phyloP scores from a whole-genome alignment of 768 basidiomycete species.

The Kwoniella sp. region DNA sequence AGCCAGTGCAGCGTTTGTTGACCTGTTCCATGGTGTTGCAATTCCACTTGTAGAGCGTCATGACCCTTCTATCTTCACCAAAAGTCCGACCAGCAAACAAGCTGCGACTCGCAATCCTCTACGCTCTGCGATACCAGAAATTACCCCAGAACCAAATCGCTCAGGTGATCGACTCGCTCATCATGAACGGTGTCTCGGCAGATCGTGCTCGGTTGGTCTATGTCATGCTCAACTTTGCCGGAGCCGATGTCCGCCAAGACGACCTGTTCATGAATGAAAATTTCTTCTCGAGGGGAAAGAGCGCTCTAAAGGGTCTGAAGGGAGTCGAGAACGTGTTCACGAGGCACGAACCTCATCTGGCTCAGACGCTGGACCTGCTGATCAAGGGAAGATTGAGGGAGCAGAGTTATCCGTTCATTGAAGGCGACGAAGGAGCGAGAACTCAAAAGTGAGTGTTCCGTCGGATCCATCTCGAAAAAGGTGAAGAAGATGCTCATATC shows the following conservation, averaged over 20 bases:
- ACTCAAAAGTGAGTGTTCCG: constrained; percentile 62
- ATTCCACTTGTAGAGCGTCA: constrained; percentile 67
- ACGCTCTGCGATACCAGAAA: constrained; percentile 93
- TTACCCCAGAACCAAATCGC: constrained; percentile 78
- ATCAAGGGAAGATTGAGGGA: constrained; percentile 85
- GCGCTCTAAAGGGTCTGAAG: constrained; percentile 92
- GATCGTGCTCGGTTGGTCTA: constrained; percentile 68
- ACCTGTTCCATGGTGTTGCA: neutral
- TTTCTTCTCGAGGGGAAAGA: constrained; percentile 87
- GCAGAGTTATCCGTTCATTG: constrained; percentile 84
- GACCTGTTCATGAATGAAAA: constrained; percentile 96
- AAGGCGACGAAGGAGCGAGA: constrained; percentile 63
- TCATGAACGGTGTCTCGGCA: constrained; percentile 58
- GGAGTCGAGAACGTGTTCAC: constrained; percentile 99
- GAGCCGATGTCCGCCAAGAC: constrained; percentile 94
- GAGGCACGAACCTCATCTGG: constrained; percentile 90
- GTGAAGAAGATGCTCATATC: neutral
- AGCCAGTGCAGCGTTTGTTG: neutral
- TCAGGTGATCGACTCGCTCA: constrained; percentile 58
- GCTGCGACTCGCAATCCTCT: constrained; percentile 85
- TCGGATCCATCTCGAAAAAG: no score
- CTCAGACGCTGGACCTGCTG: constrained; percentile 85
- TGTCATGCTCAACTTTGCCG: constrained; percentile 86
- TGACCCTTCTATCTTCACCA: constrained; percentile 71
- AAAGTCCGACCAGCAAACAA: constrained; percentile 77